Percentiles rank a stretch among this genome's conserved stretches.
phyloP scores from a whole-genome alignment of 495 filamentous ascomycete species.

The Apiosordaria backusii region DNA sequence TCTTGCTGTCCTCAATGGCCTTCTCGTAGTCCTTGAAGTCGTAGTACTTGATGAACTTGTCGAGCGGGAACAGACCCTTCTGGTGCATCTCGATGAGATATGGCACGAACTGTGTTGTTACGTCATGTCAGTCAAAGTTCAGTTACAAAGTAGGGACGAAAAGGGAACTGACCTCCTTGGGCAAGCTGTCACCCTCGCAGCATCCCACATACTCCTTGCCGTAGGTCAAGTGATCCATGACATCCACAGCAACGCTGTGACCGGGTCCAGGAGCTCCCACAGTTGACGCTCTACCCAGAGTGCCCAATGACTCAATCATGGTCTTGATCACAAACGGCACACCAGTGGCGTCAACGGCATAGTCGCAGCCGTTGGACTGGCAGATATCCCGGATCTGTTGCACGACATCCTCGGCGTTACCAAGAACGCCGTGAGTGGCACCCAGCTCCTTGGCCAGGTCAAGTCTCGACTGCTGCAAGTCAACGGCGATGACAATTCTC shows the following conservation, averaged over 20 bases:
- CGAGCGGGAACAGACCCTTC: conserved; percentile 43
- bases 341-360: neutral
- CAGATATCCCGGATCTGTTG: conserved; percentile 28
- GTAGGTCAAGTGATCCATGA: conserved; percentile 28
- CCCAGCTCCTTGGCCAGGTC: conserved; percentile 58
- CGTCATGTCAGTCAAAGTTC: conserved; percentile 23
- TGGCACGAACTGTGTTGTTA: conserved; percentile 37
- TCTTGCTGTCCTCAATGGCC: conserved; percentile 27
- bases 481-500: conserved; percentile 56
- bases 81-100: conserved; percentile 39
- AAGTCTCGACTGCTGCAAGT: conserved; percentile 57
- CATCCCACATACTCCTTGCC: conserved; percentile 36
- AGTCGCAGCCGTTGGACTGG: conserved; percentile 28
- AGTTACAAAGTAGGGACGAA: neutral
- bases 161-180: conserved; percentile 21
- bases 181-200: conserved; percentile 28
- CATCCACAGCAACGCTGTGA: conserved; percentile 22
- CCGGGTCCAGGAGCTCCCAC: conserved; percentile 42
- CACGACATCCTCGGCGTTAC: conserved; percentile 23
- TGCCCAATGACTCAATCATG: conserved; percentile 17
- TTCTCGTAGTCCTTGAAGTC: conserved; percentile 27
- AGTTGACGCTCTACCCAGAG: conserved; percentile 39
- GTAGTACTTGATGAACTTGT: conserved; percentile 34
- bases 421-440: conserved; percentile 46
- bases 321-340: neutral